These are phyloP conservation scores for Lipomyces chichibuensis DNA, from an alignment of 805 yeast genomes.

Conservation along the genomic window DNA sequence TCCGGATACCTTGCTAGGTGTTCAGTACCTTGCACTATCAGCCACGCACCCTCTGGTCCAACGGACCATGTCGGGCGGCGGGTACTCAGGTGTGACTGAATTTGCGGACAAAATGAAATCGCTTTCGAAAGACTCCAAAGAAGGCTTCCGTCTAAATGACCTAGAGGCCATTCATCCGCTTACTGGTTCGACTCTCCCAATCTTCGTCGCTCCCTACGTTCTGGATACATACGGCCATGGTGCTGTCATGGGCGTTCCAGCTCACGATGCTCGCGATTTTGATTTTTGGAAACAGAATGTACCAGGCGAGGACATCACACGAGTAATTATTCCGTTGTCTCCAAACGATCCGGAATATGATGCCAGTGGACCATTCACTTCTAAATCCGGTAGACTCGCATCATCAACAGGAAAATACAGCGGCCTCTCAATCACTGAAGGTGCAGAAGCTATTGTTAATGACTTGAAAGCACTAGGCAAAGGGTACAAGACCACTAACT, in stretches of 20 bases:
- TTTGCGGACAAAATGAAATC: conserved; percentile 51
- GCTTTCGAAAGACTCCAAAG: conserved; percentile 53
- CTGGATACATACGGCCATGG: conserved; percentile 82
- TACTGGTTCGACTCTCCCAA: conserved; percentile 55
- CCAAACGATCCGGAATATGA: conserved; percentile 8
- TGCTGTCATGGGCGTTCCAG: conserved; percentile 98
- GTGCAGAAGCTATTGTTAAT: conserved; percentile 52
- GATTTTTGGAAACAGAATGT: conserved; percentile 75
- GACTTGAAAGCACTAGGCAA: conserved; percentile 46
- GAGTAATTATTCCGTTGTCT: conserved; percentile 52
- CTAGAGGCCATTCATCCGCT: conserved; percentile 63
- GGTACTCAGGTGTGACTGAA: conserved; percentile 49
- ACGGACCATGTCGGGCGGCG: conserved; percentile 44
- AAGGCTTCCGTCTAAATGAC: conserved; percentile 58
- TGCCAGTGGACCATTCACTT: conserved; percentile 44
- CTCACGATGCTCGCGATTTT: conserved; percentile 82
- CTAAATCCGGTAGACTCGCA: conserved; percentile 54
- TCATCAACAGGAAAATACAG: conserved; percentile 52
- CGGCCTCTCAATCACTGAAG: conserved; percentile 58
- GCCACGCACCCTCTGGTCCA: conserved; percentile 65
- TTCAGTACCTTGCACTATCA: conserved; percentile 81
- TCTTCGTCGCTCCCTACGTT: conserved; percentile 90
- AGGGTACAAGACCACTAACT: conserved; percentile 59
- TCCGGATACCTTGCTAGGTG: conserved; percentile 83
- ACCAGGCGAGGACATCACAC: conserved; percentile 50